phyloP scores from a whole-genome alignment of 305 asterid species.

The Fraxinus floribunda region DNA sequence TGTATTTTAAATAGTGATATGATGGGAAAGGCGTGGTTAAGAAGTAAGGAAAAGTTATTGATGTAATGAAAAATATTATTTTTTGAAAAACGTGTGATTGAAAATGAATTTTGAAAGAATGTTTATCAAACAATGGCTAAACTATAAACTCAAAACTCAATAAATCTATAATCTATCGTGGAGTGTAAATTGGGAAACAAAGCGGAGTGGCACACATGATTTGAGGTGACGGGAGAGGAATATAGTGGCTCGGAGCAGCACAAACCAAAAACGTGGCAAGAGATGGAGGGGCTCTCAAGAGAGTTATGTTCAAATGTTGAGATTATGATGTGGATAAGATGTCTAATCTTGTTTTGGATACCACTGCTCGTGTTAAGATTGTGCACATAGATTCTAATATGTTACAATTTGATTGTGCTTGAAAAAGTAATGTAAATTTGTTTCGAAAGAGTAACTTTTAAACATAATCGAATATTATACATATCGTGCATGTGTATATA shows the following conservation, averaged over 20 bases:
- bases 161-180: background rate
- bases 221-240: constrained; percentile 32
- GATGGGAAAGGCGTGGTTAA: no score
- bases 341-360: constrained; percentile 55
- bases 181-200: background rate
- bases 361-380: constrained; percentile 39
- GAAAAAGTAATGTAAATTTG: no score
- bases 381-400: constrained; percentile 39
- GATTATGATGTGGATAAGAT: constrained; percentile 64
- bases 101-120: no score
- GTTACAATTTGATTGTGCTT: constrained; percentile 2
- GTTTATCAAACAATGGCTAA: no score
- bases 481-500: no score
- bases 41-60: no score
- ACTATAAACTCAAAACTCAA: background rate
- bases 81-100: no score
- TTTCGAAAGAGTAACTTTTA: no score
- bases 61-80: no score
- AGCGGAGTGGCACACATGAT: background rate
- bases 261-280: constrained; percentile 66
- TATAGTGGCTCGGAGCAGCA: constrained; percentile 48
- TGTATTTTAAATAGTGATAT: no score
- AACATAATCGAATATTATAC: no score
- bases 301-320: constrained; percentile 60
- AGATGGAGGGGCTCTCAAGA: constrained; percentile 59